These are phyloP conservation scores for Microdochium paspali DNA, from an alignment of 2,329 filamentous ascomycete species.

Conservation along the genomic window DNA sequence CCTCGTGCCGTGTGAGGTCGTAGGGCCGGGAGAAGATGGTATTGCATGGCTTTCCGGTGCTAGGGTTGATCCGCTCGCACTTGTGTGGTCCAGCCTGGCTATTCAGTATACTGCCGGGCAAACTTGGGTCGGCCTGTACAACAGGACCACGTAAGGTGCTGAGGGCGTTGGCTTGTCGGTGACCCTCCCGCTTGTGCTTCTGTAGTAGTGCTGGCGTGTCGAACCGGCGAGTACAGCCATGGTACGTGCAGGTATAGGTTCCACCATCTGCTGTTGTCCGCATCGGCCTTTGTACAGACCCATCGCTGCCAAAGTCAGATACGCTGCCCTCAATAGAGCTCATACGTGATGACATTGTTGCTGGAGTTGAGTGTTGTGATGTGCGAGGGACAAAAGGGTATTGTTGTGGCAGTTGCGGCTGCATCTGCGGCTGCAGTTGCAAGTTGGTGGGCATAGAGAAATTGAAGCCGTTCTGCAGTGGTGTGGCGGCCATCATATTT, in stretches of 20 bases:
- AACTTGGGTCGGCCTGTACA: slow-evolving; percentile 18
- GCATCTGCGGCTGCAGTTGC: slow-evolving; percentile 34
- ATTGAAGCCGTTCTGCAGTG: slow-evolving; percentile 16
- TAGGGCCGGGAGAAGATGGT: slow-evolving; percentile 93
- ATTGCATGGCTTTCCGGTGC: slow-evolving; percentile 89
- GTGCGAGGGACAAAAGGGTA: slow-evolving; percentile 26
- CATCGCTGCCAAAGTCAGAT: slow-evolving; percentile 20
- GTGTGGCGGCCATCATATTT: slow-evolving; percentile 17
- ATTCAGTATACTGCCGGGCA: slow-evolving; percentile 54
- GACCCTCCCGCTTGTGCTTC: slow-evolving; percentile 91
- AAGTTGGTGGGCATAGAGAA: slow-evolving; percentile 29
- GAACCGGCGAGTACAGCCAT: slow-evolving; percentile 81
- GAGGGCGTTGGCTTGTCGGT: slow-evolving; percentile 60
- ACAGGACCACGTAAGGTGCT: slow-evolving; percentile 22
- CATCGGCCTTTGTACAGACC: slow-evolving; percentile 39
- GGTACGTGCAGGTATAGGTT: slow-evolving; percentile 94
- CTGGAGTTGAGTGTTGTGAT: slow-evolving; percentile 25
- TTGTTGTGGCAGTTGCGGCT: slow-evolving; percentile 30
- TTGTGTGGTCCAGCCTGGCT: slow-evolving; percentile 89
- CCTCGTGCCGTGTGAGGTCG: slow-evolving; percentile 91
- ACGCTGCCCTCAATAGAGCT: slow-evolving; percentile 32
- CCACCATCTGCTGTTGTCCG: slow-evolving; percentile 67
- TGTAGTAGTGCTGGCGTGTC: slow-evolving; percentile 80
- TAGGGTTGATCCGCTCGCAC: slow-evolving; percentile 88
- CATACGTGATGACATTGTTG: slow-evolving; percentile 26